These are phyloP conservation scores for Fusarium oligoseptatum DNA, from an alignment of 2,329 filamentous ascomycete species.

Conservation along the genomic window DNA sequence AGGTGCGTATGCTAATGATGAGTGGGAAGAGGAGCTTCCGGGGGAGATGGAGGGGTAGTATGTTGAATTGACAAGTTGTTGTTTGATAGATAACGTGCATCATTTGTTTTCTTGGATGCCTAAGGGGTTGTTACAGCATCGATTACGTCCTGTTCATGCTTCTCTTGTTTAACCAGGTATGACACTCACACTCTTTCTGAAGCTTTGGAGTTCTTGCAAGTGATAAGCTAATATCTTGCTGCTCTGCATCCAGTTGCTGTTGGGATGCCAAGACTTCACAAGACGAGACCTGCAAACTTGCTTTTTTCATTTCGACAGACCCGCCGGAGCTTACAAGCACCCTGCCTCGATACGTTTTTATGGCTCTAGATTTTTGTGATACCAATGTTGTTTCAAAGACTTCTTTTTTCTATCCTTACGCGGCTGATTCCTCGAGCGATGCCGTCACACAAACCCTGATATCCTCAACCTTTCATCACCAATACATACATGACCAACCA, in stretches of 20 bases:
- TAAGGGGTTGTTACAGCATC: background rate
- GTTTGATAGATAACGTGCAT: background rate
- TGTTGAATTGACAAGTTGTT: background rate
- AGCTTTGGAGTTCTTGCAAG: background rate
- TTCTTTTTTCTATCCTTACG: no score
- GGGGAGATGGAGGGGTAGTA: conserved; percentile 35
- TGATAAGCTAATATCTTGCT: background rate
- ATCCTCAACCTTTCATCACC: background rate
- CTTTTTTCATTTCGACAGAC: background rate
- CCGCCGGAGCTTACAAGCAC: background rate
- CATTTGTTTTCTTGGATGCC: background rate
- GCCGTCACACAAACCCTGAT: background rate
- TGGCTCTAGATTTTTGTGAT: background rate
- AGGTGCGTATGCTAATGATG: conserved; percentile 34
- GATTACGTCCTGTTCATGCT: background rate
- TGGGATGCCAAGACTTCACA: background rate
- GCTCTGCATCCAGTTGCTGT: background rate
- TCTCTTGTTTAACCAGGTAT: background rate
- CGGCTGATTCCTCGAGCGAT: background rate
- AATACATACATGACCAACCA: background rate
- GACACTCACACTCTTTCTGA: background rate
- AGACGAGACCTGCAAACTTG: background rate
- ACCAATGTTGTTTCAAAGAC: background rate
- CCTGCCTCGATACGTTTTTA: background rate
- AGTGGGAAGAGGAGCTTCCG: conserved; percentile 33